Base-by-base conservation (phyloP, 164 flowering plant species). In the Vitis cinerea region DNA sequence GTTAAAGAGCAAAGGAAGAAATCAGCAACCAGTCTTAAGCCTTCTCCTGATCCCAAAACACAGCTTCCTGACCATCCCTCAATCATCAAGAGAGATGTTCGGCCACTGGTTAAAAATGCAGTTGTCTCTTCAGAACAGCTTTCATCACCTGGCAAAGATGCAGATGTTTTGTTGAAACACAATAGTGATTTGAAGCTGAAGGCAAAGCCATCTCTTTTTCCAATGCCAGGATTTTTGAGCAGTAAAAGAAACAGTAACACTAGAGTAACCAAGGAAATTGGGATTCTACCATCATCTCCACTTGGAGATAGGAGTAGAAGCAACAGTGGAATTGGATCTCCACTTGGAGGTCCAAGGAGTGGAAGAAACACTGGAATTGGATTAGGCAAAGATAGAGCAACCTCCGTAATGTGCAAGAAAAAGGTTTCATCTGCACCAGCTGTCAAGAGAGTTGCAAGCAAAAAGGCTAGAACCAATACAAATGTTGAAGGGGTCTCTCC, bases 11-110 rank as follows among this genome's bases (percentile, higher is more conserved):
- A 60, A 49, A 65, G 66, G 60, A 67, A 44, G 65, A 70, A 67
- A 75, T 30, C 61, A 7, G 37, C 19, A 37, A 54, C 59, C 49
- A 56, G 65, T 65, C 63, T 44, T 17, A 74, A 65, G 64, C 61
- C 64, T 53, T 60, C 67, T 14, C 75, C 73, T 51, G 69, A 67
- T 52, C 55, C 54, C 48, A 44, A 71, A 56, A 65, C 53, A n/a
- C 59, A 50, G 74, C 23, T 64, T 51, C 66, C 69, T 51, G 63
- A 67, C 15, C 10, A 9, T 11, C 65, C 69, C 23, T 30, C 44
- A n/a, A n/a, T 53, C 56, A 17, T 31, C 56, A 57, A 50, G 13
- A 54, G n/a, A 61, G 63, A 69, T 29, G 69, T n/a, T 61, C 59
- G 64, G 49, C 65, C 78, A 56, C 63, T 71, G 9, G 30, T n/a